These are phyloP conservation scores for Lasiodiplodia citricola DNA, from an alignment of 2,329 filamentous ascomycete species.

Conservation along the genomic window DNA sequence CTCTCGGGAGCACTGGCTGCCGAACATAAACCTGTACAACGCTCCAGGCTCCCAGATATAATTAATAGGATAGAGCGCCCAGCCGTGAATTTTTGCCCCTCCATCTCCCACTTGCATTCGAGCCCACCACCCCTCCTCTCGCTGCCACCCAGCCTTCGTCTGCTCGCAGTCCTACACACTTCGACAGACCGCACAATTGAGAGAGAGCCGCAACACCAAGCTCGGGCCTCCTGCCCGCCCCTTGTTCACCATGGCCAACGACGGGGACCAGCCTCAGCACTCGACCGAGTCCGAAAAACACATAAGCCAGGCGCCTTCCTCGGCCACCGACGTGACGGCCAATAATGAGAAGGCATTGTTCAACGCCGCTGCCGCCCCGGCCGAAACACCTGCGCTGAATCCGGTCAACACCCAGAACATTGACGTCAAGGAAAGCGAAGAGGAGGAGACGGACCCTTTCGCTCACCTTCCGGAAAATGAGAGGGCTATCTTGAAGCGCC, in stretches of 20 bases:
- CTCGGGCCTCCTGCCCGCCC: constrained; percentile 2
- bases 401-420: constrained; percentile 25
- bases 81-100: not conserved
- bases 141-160: not conserved
- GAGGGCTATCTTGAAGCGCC: constrained; percentile 68
- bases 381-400: constrained; percentile 2
- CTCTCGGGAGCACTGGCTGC: not conserved
- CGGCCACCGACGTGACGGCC: constrained; percentile 15
- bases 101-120: not conserved
- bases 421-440: constrained; percentile 38
- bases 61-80: not conserved
- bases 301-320: constrained; percentile 13
- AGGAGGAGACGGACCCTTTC: constrained; percentile 60
- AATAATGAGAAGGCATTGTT: constrained; percentile 26
- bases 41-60: constrained; percentile 5
- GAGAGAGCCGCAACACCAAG: not conserved
- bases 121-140: not conserved
- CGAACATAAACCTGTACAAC: constrained; percentile 7
- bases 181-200: not conserved
- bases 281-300: not conserved
- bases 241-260: constrained; percentile 13
- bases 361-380: constrained; percentile 3
- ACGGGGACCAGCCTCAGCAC: not conserved
- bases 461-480: constrained; percentile 69
- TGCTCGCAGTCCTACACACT: not conserved